Base-by-base conservation (phyloP, 73 alveolate species). In the Paramecium primaurelia region DNA sequence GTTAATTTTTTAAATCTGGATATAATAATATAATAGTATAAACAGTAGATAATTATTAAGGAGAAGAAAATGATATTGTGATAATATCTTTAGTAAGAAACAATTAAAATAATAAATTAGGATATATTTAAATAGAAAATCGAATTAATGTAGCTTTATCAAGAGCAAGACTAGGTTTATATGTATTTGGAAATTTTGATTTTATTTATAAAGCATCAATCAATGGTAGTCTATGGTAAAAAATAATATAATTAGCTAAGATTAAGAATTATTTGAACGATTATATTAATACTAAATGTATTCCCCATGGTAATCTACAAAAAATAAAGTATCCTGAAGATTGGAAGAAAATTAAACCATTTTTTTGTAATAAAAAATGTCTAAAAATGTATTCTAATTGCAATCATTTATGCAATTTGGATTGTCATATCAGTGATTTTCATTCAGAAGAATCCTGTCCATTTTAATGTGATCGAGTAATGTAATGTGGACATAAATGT, bases 51-150 rank as follows among this genome's bases (percentile, higher is more conserved):
- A 97, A 97, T 89, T 97, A 93, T 69, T 94, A 97, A 92, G 99
- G 99, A 49, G 99, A 97, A 90, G 98, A 97, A 95, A 96, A 95
- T 93, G 99, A 97, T 73, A 95, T 97, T n/a, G 95, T 97, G 37
- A 71, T 97, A 12, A 59, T 97, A 45, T 93, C 97, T 47, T 92
- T 97, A 34, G 99, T 96, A 6, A 94, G 99, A 92, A 87, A 96
- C 47, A 95, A 95, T 88, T 26, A 47, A 32, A 59, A 97, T 16
- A 37, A 93, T 54, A 49, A 36, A 26, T 93, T 97, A 22, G 99
- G 99, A 18, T 97, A 92, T 92, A 87, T 97, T 9, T 93, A 94
- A 86, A 93, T 93, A 28, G 90, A 86, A 45, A 97, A 97, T 87
- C 92, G 99, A 90, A 96, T 97, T n/a, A 91, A 96, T 92, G 99